These are phyloP conservation scores for Auriscalpium orientale DNA, from an alignment of 768 basidiomycete genomes.

Conservation along the genomic window DNA sequence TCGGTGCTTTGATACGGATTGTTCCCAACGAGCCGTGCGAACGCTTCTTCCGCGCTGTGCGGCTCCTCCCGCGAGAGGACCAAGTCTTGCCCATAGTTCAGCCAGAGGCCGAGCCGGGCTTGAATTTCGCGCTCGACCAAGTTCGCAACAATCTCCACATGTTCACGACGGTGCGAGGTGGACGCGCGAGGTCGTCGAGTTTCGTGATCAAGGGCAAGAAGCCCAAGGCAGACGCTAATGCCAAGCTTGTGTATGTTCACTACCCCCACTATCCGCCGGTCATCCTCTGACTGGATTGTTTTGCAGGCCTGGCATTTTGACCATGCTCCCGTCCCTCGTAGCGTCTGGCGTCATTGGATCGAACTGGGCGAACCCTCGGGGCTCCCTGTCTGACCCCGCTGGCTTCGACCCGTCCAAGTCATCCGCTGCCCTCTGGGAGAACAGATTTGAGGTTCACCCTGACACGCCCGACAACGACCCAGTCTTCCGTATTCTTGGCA, in stretches of 20 bases:
- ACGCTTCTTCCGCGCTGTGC: conserved; percentile 42
- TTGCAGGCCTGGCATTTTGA: conserved; percentile 58
- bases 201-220: conserved; percentile 81
- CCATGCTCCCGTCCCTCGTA: conserved; percentile 69
- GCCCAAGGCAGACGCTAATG: conserved; percentile 40
- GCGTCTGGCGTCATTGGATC: conserved; percentile 62
- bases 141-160: conserved; percentile 83
- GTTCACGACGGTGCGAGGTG: conserved; percentile 81
- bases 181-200: conserved; percentile 77
- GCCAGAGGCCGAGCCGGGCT: conserved; percentile 51
- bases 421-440: conserved; percentile 78
- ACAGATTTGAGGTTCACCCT: conserved; percentile 82
- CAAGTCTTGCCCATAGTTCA: conserved; percentile 57
- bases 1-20: conserved; percentile 74
- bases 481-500: conserved; percentile 20
- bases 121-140: conserved; percentile 73
- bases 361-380: conserved; percentile 41
- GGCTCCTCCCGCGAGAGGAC: conserved; percentile 50
- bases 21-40: conserved; percentile 80
- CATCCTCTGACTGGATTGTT: conserved; percentile 23
- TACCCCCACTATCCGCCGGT: conserved; percentile 6
- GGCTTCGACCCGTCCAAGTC: conserved; percentile 71
- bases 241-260: conserved; percentile 40
- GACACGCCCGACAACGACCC: conserved; percentile 69
- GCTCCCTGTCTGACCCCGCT: conserved; percentile 63